These are phyloP conservation scores for Pichia sp. DNA, from an alignment of 1,139 yeast species.

Conservation along the genomic window DNA sequence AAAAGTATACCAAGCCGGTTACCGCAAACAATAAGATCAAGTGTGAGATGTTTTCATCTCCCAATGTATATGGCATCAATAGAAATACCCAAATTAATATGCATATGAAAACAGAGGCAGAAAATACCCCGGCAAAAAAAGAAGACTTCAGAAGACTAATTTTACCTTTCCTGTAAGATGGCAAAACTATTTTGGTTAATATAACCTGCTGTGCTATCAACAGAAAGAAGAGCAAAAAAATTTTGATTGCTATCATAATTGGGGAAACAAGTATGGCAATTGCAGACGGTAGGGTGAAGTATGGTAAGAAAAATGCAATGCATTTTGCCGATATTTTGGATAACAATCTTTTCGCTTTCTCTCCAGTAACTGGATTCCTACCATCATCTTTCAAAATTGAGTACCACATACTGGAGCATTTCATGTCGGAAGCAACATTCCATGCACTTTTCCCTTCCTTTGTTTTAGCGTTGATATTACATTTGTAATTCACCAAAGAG, in stretches of 20 bases:
- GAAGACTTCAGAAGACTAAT: slow-evolving; percentile 63
- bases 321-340: slow-evolving; percentile 49
- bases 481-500: slow-evolving; percentile 64
- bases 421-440: slow-evolving; percentile 77
- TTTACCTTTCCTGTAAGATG: slow-evolving; percentile 47
- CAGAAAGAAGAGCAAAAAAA: slow-evolving; percentile 30
- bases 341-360: slow-evolving; percentile 33
- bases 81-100: slow-evolving; percentile 48
- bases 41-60: slow-evolving; percentile 35
- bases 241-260: slow-evolving; percentile 37
- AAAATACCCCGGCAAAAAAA: slow-evolving; percentile 65
- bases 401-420: slow-evolving; percentile 50
- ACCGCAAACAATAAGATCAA: slow-evolving; percentile 39
- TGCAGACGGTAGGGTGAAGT: slow-evolving; percentile 46
- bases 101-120: slow-evolving; percentile 68
- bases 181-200: slow-evolving; percentile 38
- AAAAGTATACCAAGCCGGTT: slow-evolving; percentile 41
- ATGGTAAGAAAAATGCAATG: slow-evolving; percentile 59
- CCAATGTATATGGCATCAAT: slow-evolving; percentile 50
- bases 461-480: slow-evolving; percentile 62
- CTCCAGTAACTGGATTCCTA: slow-evolving; percentile 36
- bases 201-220: slow-evolving; percentile 32
- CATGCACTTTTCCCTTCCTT: slow-evolving; percentile 62
- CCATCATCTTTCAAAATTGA: slow-evolving; percentile 60
- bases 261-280: slow-evolving; percentile 30